Conservation (phyloP, 1,284 basidiomycete species). For the Cystobasidiaceae sp. region DNA sequence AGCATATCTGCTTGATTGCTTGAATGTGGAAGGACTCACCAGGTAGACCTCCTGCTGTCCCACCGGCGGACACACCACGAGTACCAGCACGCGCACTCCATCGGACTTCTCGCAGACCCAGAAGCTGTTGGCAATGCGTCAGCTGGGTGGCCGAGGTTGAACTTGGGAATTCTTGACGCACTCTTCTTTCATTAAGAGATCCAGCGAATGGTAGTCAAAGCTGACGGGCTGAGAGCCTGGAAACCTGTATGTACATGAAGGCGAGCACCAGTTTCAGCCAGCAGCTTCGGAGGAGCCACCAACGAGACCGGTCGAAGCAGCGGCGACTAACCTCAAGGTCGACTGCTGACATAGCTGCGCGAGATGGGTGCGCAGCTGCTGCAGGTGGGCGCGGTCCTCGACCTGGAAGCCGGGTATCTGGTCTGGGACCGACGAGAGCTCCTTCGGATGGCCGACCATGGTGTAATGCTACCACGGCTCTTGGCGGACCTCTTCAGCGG, state of each 20-base stretch:
- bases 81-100: conserved; percentile 81
- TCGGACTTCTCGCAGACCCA: conserved; percentile 99
- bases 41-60: conserved; percentile 70
- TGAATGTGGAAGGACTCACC: conserved; percentile 52
- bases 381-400: conserved; percentile 33
- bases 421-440: conserved; percentile 35
- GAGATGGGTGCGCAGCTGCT: conserved; percentile 36
- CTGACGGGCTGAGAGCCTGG: conserved; percentile 91
- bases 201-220: conserved; percentile 65
- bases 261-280: neutral
- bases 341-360: conserved; percentile 33
- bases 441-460: neutral
- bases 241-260: conserved; percentile 58
- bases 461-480: too few species aligned
- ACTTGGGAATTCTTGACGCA: conserved; percentile 49
- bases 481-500: too few species aligned
- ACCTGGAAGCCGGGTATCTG: conserved; percentile 36
- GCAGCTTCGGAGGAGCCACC: neutral
- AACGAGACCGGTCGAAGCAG: neutral
- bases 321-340: conserved; percentile 30
- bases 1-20: neutral
- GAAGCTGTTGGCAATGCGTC: conserved; percentile 56
- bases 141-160: conserved; percentile 18
- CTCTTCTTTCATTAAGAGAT: conserved; percentile 76
- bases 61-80: conserved; percentile 59